Evolutionary conservation across 768 basidiomycete species (phyloP).

Genomic region (Leccinum incarnatum): DNA sequence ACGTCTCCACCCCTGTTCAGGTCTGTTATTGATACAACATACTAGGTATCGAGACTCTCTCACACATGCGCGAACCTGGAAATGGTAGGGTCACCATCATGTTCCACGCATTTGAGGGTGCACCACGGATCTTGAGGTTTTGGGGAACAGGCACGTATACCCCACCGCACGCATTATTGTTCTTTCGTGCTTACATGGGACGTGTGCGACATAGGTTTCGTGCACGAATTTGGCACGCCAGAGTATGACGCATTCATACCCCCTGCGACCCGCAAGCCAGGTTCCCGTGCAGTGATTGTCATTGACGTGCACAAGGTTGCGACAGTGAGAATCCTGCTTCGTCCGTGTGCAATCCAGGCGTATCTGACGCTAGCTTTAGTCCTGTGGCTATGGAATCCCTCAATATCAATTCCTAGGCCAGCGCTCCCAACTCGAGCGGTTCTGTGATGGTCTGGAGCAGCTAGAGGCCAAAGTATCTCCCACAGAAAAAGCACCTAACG

Average conservation of each 20-base stretch:
- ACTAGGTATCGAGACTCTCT: slow-evolving; percentile 54
- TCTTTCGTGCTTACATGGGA: neutral
- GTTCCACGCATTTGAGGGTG: slow-evolving; percentile 60
- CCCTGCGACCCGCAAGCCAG: slow-evolving; percentile 43
- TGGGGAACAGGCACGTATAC: slow-evolving; percentile 51
- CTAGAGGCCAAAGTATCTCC: slow-evolving; percentile 33
- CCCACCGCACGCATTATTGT: neutral
- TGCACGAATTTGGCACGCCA: slow-evolving; percentile 60
- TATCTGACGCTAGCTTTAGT: slow-evolving; percentile 36
- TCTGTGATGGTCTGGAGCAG: slow-evolving; percentile 42
- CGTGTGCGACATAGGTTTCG: slow-evolving; percentile 40
- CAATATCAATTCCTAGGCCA: slow-evolving; percentile 55
- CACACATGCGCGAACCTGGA: slow-evolving; percentile 53
- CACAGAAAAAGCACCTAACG: slow-evolving; percentile 32
- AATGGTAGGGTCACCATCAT: slow-evolving; percentile 61
- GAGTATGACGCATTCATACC: slow-evolving; percentile 57
- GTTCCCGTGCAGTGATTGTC: slow-evolving; percentile 59
- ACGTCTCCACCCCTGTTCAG: neutral
- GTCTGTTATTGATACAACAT: neutral
- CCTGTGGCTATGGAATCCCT: slow-evolving; percentile 66
- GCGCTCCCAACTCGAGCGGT: slow-evolving; percentile 50
- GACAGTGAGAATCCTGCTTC: slow-evolving; percentile 31
- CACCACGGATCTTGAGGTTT: slow-evolving; percentile 55
- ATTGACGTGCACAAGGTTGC: slow-evolving; percentile 61
- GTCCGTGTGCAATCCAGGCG: neutral